Evolutionary conservation across 2,329 filamentous ascomycete genomes (phyloP).

Genomic region (Trichoderma oligosporum): DNA sequence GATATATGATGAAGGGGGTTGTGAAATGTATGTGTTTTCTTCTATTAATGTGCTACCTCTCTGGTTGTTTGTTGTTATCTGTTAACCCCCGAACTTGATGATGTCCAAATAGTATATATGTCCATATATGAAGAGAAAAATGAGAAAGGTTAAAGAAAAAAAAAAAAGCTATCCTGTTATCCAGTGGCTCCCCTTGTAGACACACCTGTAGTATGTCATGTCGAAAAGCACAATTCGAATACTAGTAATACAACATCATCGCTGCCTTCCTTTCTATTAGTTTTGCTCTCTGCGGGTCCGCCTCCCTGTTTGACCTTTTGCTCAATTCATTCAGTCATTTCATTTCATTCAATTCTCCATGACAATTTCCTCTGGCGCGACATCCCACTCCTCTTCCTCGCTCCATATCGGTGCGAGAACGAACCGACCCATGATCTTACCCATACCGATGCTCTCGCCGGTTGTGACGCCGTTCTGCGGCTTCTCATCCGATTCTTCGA

Average conservation of each 20-base stretch:
- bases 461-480: slow-evolving; percentile 39
- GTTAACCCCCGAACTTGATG: too few relatives aligned
- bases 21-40: too few relatives aligned
- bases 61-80: too few relatives aligned
- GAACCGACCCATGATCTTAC: slow-evolving; percentile 60
- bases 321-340: background rate
- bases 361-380: slow-evolving; percentile 35
- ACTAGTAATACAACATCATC: background rate
- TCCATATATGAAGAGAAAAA: background rate
- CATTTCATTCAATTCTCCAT: background rate
- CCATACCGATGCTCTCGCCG: slow-evolving; percentile 58
- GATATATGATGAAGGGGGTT: too few relatives aligned
- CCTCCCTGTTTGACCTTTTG: background rate
- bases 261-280: background rate
- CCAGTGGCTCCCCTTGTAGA: too few relatives aligned
- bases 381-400: slow-evolving; percentile 55
- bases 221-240: background rate
- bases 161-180: background rate
- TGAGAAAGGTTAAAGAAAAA: background rate
- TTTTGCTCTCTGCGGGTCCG: background rate
- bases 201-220: background rate
- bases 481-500: slow-evolving; percentile 56
- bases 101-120: too few relatives aligned
- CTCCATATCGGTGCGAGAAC: slow-evolving; percentile 56
- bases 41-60: too few relatives aligned